Conservation (phyloP, 2,329 filamentous ascomycete species). For the Fusarium sp. region DNA sequence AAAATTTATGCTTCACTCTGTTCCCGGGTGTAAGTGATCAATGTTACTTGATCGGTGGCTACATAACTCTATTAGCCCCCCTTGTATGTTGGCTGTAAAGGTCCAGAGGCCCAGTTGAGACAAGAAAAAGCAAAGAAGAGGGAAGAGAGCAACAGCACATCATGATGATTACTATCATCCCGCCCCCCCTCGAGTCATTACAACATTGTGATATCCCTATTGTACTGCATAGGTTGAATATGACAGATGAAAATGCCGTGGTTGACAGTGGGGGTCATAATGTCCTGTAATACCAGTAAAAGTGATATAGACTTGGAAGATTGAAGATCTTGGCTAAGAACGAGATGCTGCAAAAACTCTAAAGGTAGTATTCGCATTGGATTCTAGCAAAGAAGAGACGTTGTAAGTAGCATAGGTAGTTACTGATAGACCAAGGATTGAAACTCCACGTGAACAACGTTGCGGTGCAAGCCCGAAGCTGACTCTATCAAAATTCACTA, state of each 20-base stretch:
- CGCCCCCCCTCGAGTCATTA: slow-evolving; percentile 4
- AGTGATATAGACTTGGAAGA: neutral
- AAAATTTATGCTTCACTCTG: slow-evolving; percentile 11
- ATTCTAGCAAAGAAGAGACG: neutral
- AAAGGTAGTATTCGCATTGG: slow-evolving; percentile 16
- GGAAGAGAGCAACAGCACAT: neutral
- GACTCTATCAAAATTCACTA: neutral
- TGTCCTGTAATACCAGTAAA: slow-evolving; percentile 11
- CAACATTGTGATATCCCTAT: slow-evolving; percentile 11
- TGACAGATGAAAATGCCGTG: slow-evolving; percentile 12
- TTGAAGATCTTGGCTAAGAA: neutral
- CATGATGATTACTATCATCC: neutral
- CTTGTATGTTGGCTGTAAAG: neutral
- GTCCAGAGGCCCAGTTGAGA: neutral
- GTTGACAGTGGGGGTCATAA: neutral
- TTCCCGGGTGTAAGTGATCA: slow-evolving; percentile 24
- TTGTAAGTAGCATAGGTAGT: neutral
- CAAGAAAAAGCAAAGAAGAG: slow-evolving; percentile 8
- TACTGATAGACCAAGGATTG: neutral
- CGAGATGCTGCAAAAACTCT: slow-evolving; percentile 15
- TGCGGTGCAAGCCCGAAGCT: slow-evolving; percentile 6
- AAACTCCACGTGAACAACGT: neutral
- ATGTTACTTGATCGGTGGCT: slow-evolving; percentile 17
- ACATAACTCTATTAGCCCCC: slow-evolving; percentile 1
- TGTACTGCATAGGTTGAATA: slow-evolving; percentile 13